Conservation (phyloP, 2,329 filamentous ascomycete species). For the Xylogone sp. region DNA sequence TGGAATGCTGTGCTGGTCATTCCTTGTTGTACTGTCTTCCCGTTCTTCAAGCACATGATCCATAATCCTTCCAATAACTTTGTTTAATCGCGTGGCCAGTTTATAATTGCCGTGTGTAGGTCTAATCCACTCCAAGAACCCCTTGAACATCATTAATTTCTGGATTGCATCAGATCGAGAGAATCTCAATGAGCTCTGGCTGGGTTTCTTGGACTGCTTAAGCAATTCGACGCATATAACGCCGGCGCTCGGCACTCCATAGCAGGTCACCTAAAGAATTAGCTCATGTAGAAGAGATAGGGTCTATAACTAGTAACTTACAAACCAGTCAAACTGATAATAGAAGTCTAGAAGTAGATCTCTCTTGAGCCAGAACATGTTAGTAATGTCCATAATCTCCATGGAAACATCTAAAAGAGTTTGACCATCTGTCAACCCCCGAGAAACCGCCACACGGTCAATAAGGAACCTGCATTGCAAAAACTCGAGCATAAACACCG, state of each 20-base stretch:
- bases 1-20: not conserved
- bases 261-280: slow-evolving; percentile 12
- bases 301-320: slow-evolving; percentile 6
- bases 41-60: slow-evolving; percentile 19
- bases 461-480: slow-evolving; percentile 25
- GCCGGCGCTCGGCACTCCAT: slow-evolving; percentile 23
- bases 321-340: slow-evolving; percentile 23
- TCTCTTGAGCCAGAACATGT: slow-evolving; percentile 24
- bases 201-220: slow-evolving; percentile 9
- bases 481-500: slow-evolving; percentile 15
- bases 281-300: not conserved
- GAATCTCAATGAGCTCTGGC: slow-evolving; percentile 11
- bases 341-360: slow-evolving; percentile 19
- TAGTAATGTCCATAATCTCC: slow-evolving; percentile 21
- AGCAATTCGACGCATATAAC: slow-evolving; percentile 26
- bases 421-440: slow-evolving; percentile 17
- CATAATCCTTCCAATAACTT: slow-evolving; percentile 19
- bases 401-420: slow-evolving; percentile 21
- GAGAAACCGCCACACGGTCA: slow-evolving; percentile 20
- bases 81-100: slow-evolving; percentile 18
- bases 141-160: slow-evolving; percentile 25
- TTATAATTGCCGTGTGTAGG: slow-evolving; percentile 25
- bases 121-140: slow-evolving; percentile 26
- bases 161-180: slow-evolving; percentile 24
- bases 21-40: not conserved